Evolutionary conservation across 768 basidiomycete genomes (phyloP), one percentile per base, ranked within the genome.

Genomic region (Pholiota microspora): DNA sequence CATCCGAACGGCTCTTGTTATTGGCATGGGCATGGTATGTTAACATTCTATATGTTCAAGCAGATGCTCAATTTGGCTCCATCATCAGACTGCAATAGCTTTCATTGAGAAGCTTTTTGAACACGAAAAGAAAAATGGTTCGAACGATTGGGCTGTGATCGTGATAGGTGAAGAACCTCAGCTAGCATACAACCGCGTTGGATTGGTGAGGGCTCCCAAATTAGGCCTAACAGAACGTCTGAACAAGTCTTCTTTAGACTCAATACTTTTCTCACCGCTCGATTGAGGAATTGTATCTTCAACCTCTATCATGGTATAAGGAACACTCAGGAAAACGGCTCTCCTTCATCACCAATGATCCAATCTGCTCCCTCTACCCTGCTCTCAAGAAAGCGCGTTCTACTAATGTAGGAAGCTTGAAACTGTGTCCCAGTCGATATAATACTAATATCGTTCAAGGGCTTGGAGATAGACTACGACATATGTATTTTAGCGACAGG

Each of bases 71-170:
- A 16, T 35, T 28, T 48, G 4, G 28, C 32, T n/a, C n/a, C n/a
- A 34, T 24, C 7, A 21, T 4, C 24, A 59, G 61, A 53, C 54
- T 8, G 49, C 58, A 23, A 32, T 59, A 79, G 85, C 84, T 0
- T 87, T 88, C 70, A 85, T 88, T 60, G 85, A 88, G 64, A 88
- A 87, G 60, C 70, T 89, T 27, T 73, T 87, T 38, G 74, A 77
- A 52, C 73, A 83, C 24, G 83, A 88, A 59, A 73, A 76, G 16
- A 65, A 65, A 2, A 70, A 71, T 13, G 21, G 12, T 8, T n/a
- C 27, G 7, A 21, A 50, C 6, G 67, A 69, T 15, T 86, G 85
- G 67, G 72, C 75, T 49, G 69, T 86, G 27, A 72, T 82, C 12
- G 85, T 83, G 1, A 81, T 79, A 44, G 85, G 86, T 9, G 86